Evolutionary conservation across 2,329 filamentous ascomycete species (phyloP), one percentile per base, ranked within the genome.

Genomic region (Ceratocystis harringtonii): DNA sequence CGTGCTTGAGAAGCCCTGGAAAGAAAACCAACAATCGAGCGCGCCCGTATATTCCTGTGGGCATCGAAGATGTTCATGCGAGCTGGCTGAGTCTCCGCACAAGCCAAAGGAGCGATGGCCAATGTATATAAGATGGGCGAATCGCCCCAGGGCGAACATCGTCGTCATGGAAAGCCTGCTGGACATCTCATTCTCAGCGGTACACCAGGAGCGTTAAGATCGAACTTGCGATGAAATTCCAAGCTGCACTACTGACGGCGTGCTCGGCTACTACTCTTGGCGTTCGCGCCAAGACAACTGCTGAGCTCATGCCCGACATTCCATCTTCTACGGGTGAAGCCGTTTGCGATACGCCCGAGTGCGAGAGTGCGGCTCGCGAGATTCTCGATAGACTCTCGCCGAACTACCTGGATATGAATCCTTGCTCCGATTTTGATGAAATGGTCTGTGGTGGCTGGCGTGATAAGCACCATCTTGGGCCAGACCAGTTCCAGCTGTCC

Each of bases 361-460:
- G 72, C 25, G 67, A 73, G 0, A 71, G 72, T 60, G 69, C 72
- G 19, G 72, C 72, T 30, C 72, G 72, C 0, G 71, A 74, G 28
- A 71, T 74, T 6, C 66, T 74, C 0, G 70, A 69, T 22, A 72
- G 69, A 8, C 67, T 74, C 0, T 71, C 72, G 1, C 68, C 70
- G 5, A 68, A 84, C 63, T 85, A 87, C 72, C 77, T 81, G 67
- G 73, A 81, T 1, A 76, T 89, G 45, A 84, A 89, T 71, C 82
- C 87, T 1, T 90, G 87, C 70, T 80, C 78, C n/a, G 75, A 88
- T 70, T 90, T 90, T 67, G 84, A 88, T 67, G 77, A 84, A 71
- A 79, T 84, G 65, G 84, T 84, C 22, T 89, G 86, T 69, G 85
- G 84, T 65, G 86, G 86, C 8, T 89, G 85, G 81, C 77, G 80